Evolutionary conservation across 345 rosid genomes (phyloP), one percentile per base, ranked within the genome.

Genomic region (Erodium maritimum): DNA sequence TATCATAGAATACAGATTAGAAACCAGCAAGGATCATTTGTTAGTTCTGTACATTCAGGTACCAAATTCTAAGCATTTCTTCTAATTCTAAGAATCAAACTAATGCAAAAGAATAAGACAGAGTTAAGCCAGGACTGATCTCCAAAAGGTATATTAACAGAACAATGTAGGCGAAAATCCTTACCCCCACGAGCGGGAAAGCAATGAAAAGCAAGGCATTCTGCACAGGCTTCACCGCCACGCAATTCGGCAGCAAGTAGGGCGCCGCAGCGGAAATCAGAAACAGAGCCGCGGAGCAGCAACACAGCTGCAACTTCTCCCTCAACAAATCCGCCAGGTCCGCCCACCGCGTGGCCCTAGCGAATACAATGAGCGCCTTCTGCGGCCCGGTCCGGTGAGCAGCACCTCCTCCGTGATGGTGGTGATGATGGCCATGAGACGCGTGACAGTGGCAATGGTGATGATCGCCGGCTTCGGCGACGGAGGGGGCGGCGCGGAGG

Each of bases 141-240:
- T n/a, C n/a, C n/a, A n/a, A n/a, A n/a, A n/a, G n/a, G n/a, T n/a
- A n/a, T n/a, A n/a, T n/a, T n/a, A n/a, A n/a, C n/a, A n/a, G n/a
- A n/a, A n/a, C n/a, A n/a, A n/a, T n/a, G n/a, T n/a, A 66, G 61
- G 22, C 34, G 0, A 58, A 59, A 58, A 8, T 2, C n/a, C 63
- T 71, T 81, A 86, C 96, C 73, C 96, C 99, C 37, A 89, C 99
- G 14, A 89, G 88, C 56, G 99, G 96, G 67, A 89, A 93, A 42
- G 82, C 95, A 24, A 85, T 37, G 42, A 78, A 63, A 67, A 89
- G 72, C 65, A 87, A 75, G 1, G 89, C 76, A 53, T 78, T 81
- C 62, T 85, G 95, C 25, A 87, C 63, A 58, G 85, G 82, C 65
- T 79, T 87, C 67, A 76, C 77, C 45, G 70, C 70, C 3, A 79